phyloP scores from a whole-genome alignment of 2,329 filamentous ascomycete genomes.

The Chaetomium olivaceum region DNA sequence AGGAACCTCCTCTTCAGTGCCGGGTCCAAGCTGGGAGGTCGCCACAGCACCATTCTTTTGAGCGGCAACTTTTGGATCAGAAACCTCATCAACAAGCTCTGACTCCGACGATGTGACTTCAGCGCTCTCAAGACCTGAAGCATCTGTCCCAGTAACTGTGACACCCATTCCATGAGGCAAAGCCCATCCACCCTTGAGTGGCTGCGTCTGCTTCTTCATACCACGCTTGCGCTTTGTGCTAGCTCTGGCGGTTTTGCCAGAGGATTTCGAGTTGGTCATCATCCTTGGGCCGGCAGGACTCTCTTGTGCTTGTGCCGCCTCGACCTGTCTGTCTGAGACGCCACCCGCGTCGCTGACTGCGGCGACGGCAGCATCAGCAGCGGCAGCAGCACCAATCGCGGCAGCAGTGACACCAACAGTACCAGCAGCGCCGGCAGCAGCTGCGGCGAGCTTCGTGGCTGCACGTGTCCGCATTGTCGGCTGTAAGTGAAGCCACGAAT shows the following conservation, averaged over 20 bases:
- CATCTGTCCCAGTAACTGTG: neutral
- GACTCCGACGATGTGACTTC: neutral
- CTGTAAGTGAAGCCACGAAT: neutral
- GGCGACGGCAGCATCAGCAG: neutral
- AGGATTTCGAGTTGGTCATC: neutral
- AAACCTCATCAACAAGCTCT: neutral
- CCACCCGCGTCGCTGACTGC: neutral
- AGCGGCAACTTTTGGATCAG: neutral
- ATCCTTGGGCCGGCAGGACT: too few relatives aligned
- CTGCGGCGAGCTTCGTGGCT: slow-evolving; percentile 12
- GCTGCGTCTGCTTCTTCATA: slow-evolving; percentile 14
- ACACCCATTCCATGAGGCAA: slow-evolving; percentile 29
- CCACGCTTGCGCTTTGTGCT: slow-evolving; percentile 16
- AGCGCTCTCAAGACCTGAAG: neutral
- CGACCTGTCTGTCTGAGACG: neutral
- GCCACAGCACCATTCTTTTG: neutral
- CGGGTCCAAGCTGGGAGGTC: neutral
- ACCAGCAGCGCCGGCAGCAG: too few relatives aligned
- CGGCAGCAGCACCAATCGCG: too few relatives aligned
- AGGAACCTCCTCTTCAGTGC: neutral
- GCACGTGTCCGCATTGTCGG: slow-evolving; percentile 21
- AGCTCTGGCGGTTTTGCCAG: neutral
- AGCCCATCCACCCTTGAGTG: slow-evolving; percentile 22
- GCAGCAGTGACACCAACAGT: too few relatives aligned
- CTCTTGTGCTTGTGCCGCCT: neutral